These are phyloP conservation scores for Laburnicola sp. DNA, from an alignment of 2,329 filamentous ascomycete species.

Conservation along the genomic window DNA sequence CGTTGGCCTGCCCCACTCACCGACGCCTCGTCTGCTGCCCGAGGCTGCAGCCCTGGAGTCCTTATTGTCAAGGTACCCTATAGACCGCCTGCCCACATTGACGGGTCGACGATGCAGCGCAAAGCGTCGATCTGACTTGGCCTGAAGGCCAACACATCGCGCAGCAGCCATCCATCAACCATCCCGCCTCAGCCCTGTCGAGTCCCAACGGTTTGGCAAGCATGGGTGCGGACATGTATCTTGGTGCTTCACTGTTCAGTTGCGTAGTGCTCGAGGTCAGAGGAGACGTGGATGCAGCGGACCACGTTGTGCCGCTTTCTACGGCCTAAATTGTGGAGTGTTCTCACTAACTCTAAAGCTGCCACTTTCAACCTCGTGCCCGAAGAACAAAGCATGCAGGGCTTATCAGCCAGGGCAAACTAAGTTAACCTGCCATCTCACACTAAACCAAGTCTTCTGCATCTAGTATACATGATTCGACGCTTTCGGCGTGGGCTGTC, in stretches of 20 bases:
- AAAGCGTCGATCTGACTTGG: conserved; percentile 29
- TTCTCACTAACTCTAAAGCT: no score
- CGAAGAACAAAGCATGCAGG: no score
- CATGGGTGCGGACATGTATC: no score
- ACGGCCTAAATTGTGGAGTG: background rate
- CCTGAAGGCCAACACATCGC: conserved; percentile 42
- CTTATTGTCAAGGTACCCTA: conserved; percentile 39
- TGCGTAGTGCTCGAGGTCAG: no score
- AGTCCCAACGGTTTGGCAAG: conserved; percentile 14
- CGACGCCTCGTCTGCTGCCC: conserved; percentile 20
- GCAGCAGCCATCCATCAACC: conserved; percentile 36
- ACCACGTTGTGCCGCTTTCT: background rate
- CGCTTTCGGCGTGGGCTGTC: background rate
- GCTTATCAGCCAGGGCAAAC: background rate
- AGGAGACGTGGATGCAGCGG: no score
- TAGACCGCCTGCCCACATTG: conserved; percentile 37
- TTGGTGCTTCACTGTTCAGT: no score
- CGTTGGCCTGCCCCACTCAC: conserved; percentile 23
- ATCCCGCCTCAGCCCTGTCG: conserved; percentile 30
- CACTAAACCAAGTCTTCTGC: no score
- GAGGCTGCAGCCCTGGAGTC: conserved; percentile 15
- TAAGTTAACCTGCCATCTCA: background rate
- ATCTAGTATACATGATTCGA: background rate
- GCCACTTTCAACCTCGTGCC: no score
- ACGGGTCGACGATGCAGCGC: conserved; percentile 29